Base-by-base conservation (phyloP, 805 yeast genomes). In the Tetrapisispora arboricola region DNA sequence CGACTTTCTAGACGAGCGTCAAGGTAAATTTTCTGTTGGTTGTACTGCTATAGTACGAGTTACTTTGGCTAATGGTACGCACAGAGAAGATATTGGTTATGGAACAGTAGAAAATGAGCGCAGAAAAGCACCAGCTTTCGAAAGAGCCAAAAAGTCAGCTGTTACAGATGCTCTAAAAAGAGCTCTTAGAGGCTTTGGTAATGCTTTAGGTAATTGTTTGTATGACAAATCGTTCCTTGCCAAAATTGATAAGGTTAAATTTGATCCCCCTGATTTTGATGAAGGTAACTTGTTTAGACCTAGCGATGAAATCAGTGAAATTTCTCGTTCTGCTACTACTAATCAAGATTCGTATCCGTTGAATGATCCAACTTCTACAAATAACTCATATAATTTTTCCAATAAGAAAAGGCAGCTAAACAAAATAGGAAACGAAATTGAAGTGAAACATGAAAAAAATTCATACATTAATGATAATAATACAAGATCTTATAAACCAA, bases 111-210 rank as follows among this genome's bases (percentile, higher is more conserved):
- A 84, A 36, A 82, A 81, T 55, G 83, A 84, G 33, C 72, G 75
- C 38, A 69, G 78, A 18, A 80, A 79, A 52, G 76, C 87, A 1
- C 73, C 73, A 60, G 94, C 92, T 0, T 83, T 83, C 56, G 94
- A 84, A 51, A 82, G 84, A 51, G 82, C 88, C 42, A 82, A 80
- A 59, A 84, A 84, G 51, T 88, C 84, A 48, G 92, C 92, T 1
- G 75, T 80, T 35, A 84, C 94, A 0, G 94, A 84, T 63, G 94
- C 84, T 0, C 60, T 84, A 53, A 84, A 84, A 55, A 65, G 94
- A 47, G 82, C 88, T 18, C 66, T 84, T 44, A 70, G 94, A 54
- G 80, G 83, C 43, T 84, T 81, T 57, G 94, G 94, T 36, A 84
- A 82, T 55, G 85, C 84, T 0, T 61, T 84, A 54, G 94, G 94